A percentile compares a stretch with the other conserved stretches of the same genome.
phyloP scores from a whole-genome alignment of 2,329 filamentous ascomycete genomes.

The Pestalotiopsis sp. region DNA sequence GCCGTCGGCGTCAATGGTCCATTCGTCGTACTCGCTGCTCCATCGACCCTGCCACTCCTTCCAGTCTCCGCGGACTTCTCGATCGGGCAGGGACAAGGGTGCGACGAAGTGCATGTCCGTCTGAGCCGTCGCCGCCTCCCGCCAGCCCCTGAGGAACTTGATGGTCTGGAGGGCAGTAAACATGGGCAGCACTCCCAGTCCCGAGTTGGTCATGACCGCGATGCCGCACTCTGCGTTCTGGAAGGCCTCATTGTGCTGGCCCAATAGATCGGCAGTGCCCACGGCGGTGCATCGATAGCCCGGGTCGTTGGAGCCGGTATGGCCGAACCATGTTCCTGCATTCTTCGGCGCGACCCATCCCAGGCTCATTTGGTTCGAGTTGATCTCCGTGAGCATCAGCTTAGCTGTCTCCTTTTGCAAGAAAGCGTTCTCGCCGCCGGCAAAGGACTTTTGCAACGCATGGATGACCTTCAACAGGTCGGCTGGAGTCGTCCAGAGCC shows the following conservation, averaged over 20 bases:
- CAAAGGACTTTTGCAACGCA: not conserved
- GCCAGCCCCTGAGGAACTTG: constrained; percentile 3
- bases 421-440: not conserved
- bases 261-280: not conserved
- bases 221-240: not conserved
- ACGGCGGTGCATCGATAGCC: constrained; percentile 2
- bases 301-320: constrained; percentile 6
- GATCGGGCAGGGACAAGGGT: not conserved
- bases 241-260: not conserved
- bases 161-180: not conserved
- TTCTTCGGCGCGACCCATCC: constrained; percentile 5
- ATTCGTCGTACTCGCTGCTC: not conserved
- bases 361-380: constrained; percentile 1
- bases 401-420: not conserved
- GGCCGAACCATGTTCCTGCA: constrained; percentile 1
- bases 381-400: constrained; percentile 6
- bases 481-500: constrained; percentile 8
- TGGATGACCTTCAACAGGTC: constrained; percentile 2
- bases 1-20: constrained; percentile 3
- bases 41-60: constrained; percentile 2
- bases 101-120: not conserved
- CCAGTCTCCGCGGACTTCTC: not conserved
- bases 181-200: not conserved
- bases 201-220: constrained; percentile 5
- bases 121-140: not conserved